Percentiles rank a stretch among this genome's conserved stretches.
phyloP scores from a whole-genome alignment of 1,284 basidiomycete genomes.

The Vanrija sp. region DNA sequence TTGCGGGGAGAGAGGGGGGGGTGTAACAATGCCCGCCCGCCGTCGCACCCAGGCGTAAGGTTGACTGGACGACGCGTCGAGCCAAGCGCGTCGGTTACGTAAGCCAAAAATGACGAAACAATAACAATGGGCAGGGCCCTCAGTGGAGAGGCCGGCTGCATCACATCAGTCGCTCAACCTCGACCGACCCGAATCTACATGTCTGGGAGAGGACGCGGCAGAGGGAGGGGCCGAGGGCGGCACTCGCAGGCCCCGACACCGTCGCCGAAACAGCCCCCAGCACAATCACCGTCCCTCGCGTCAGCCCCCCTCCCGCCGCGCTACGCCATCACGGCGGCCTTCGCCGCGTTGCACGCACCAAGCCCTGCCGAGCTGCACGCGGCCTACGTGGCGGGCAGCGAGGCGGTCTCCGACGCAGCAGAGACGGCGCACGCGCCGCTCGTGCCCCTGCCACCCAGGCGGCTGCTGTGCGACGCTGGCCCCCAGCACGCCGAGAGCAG shows the following conservation, averaged over 20 bases:
- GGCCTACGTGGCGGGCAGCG: slow-evolving; percentile 16
- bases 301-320: slow-evolving; percentile 19
- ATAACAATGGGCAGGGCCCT: too few relatives aligned
- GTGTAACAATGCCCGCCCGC: slow-evolving; percentile 5
- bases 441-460: background rate
- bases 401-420: slow-evolving; percentile 19
- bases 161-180: too few relatives aligned
- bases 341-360: slow-evolving; percentile 14
- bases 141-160: too few relatives aligned
- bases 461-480: slow-evolving; percentile 5
- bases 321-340: slow-evolving; percentile 12
- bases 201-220: background rate
- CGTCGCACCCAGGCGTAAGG: background rate
- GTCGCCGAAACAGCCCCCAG: too few relatives aligned
- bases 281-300: slow-evolving; percentile 5
- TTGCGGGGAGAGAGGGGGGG: background rate
- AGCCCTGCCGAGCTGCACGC: background rate
- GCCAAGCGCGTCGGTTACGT: background rate
- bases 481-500: background rate
- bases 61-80: background rate
- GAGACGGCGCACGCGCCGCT: background rate
- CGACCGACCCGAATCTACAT: background rate
- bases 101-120: background rate
- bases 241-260: background rate
- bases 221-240: background rate